These are phyloP conservation scores for Ramularia collo-cygni DNA, from an alignment of 2,329 filamentous ascomycete genomes.

Conservation along the genomic window DNA sequence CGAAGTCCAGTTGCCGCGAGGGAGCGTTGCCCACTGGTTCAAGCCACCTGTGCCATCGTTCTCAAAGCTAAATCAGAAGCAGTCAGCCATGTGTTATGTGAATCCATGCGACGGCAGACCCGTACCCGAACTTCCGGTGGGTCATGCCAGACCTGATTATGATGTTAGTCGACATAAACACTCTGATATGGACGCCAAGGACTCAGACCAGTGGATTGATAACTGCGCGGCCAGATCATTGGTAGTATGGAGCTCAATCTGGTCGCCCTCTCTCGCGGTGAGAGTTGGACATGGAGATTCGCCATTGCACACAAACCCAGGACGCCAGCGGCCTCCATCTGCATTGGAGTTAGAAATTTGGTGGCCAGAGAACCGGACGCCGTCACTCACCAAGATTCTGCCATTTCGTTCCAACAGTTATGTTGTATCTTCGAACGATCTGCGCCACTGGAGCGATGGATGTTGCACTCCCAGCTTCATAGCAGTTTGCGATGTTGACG, in stretches of 20 bases:
- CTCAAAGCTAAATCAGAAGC: conserved; percentile 11
- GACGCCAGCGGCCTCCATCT: conserved; percentile 16
- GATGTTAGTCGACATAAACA: no score
- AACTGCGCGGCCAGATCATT: conserved; percentile 9
- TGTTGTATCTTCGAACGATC: conserved; percentile 5
- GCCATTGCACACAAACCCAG: conserved; percentile 15
- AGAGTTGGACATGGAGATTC: conserved; percentile 14
- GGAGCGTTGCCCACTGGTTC: conserved; percentile 14
- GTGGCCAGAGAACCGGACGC: background rate
- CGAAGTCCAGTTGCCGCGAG: conserved; percentile 14
- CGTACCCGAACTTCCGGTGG: conserved; percentile 3
- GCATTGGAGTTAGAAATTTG: background rate
- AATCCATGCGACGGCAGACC: no score
- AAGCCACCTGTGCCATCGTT: conserved; percentile 16
- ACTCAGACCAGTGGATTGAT: conserved; percentile 1
- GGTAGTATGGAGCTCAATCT: conserved; percentile 13
- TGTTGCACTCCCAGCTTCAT: background rate
- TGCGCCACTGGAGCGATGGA: background rate
- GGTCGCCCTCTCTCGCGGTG: conserved; percentile 14
- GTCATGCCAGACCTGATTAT: background rate
- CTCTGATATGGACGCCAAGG: no score
- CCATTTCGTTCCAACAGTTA: conserved; percentile 14
- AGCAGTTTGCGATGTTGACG: background rate
- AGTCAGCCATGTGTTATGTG: no score
- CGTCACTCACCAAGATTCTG: conserved; percentile 9